phyloP scores from a whole-genome alignment of 441 rosid species.

The Melastoma candidum region DNA sequence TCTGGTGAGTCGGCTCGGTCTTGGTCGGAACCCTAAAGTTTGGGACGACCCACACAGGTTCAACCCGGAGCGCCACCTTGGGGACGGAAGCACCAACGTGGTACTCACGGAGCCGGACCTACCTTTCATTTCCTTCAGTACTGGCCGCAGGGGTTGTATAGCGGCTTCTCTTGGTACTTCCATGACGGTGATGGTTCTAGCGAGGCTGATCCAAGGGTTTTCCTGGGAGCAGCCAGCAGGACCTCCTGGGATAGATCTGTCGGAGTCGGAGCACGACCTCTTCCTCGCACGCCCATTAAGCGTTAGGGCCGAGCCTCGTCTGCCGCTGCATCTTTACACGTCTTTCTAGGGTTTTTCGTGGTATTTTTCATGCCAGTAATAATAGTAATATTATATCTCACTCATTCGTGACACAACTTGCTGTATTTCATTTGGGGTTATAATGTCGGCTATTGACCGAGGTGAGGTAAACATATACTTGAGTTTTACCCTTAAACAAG shows the following conservation, averaged over 20 bases:
- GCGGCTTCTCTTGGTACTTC: constrained; percentile 28
- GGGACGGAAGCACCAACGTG: constrained; percentile 5
- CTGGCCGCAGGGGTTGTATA: constrained; percentile 32
- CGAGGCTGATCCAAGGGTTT: constrained; percentile 41
- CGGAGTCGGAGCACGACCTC: constrained; percentile 12
- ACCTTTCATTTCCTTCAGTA: constrained; percentile 29
- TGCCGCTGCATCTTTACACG: constrained; percentile 27
- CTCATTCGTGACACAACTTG: too few species aligned
- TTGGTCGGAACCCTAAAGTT: constrained; percentile 26
- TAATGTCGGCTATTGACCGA: too few species aligned
- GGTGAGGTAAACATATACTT: too few species aligned
- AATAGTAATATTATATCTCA: too few species aligned
- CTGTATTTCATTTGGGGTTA: too few species aligned
- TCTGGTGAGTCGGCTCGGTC: constrained; percentile 6
- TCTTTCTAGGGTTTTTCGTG: too few species aligned
- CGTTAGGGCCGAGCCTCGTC: constrained; percentile 28
- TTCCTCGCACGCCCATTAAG: constrained; percentile 20
- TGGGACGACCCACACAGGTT: constrained; percentile 34
- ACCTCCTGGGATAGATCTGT: constrained; percentile 6
- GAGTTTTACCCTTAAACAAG: too few species aligned
- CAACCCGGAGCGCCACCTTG: constrained; percentile 34
- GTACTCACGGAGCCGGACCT: constrained; percentile 23
- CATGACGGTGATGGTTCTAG: constrained; percentile 34
- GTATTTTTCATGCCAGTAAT: too few species aligned
- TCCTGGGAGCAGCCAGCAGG: constrained; percentile 21